Base-by-base conservation (phyloP, 2,329 filamentous ascomycete species). In the Botrytis byssoidea region DNA sequence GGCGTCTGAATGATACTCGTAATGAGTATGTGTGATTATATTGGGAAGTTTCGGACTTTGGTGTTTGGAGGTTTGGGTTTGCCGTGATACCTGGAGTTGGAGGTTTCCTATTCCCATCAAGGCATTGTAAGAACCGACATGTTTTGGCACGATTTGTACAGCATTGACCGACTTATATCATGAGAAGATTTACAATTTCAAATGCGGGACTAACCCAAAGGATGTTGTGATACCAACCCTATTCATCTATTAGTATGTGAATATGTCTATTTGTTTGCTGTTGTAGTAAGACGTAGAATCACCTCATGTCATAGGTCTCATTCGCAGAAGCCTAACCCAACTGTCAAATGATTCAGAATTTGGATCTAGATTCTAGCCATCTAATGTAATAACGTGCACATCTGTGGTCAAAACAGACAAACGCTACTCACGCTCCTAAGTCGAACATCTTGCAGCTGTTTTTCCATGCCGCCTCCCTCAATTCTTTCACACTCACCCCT, bases 361-460 rank as follows among this genome's bases (percentile, higher is more conserved):
- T 32, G 20, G 22, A 22, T 57, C 48, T 44, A 69, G 55, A 12
- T 32, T 69, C n/a, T 57, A 57, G 46, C 40, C 46, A 40, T 40
- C 48, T 69, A 57, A 57, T 68, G 44, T 69, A 57, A 57, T 44
- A 57, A 55, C 29, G 57, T 57, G 66, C 42, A 69, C 48, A 22
- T 42, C 10, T 48, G 3, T 32, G 29, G 1, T 18, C 14, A 7
- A 29, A 57, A 29, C 3, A 51, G n/a, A 32, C 8, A 29, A 8
- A 59, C 55, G 32, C 25, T 20, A 6, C 32, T 73, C 42, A 73
- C 20, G 88, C 86, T 0, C 89, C 91, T 60, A 97, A 81, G 0
- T 89, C 90, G 84, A 97, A 97, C 81, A 97, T 93, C 75, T 85
- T 86, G 73, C 91, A 87, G 0, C 93, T 96, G 82, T 97, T 97